Conservation (phyloP, 2,329 filamentous ascomycete genomes). For the Diaporthe destruens region DNA sequence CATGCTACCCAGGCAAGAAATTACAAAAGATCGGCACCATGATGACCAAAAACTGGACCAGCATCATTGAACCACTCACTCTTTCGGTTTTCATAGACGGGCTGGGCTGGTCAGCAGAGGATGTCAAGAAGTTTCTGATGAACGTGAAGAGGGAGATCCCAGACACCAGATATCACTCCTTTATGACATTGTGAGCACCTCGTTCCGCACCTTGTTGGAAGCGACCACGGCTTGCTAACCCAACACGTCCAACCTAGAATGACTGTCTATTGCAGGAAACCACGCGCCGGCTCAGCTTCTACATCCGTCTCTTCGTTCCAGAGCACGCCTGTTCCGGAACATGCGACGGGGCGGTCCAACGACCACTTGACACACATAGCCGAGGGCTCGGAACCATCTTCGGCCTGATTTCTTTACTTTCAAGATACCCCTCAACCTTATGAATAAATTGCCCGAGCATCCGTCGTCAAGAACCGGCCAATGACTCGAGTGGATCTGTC, state of each 20-base stretch:
- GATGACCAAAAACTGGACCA: conserved; percentile 48
- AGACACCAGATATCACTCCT: conserved; percentile 48
- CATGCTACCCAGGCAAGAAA: conserved; percentile 49
- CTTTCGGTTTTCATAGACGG: conserved; percentile 44
- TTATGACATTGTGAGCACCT: conserved; percentile 47
- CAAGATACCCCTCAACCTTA: conserved; percentile 31
- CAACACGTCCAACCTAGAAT: conserved; percentile 43
- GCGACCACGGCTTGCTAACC: conserved; percentile 18
- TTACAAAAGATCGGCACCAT: conserved; percentile 48
- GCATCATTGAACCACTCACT: conserved; percentile 47
- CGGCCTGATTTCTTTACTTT: neutral
- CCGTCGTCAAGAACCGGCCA: neutral
- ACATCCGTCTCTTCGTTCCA: conserved; percentile 31
- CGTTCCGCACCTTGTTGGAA: neutral
- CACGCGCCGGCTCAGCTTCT: conserved; percentile 45
- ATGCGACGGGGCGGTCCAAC: neutral
- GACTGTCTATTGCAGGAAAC: conserved; percentile 49
- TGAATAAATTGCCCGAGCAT: neutral
- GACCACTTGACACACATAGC: conserved; percentile 13
- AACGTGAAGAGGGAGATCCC: conserved; percentile 46
- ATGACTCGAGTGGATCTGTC: conserved; percentile 16
- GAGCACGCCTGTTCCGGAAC: conserved; percentile 5
- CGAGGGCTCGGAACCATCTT: conserved; percentile 4
- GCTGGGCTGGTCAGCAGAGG: conserved; percentile 46
- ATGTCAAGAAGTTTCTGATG: conserved; percentile 44